Evolutionary conservation across 345 rosid species (phyloP).

Genomic region (Arabis hirsuta): DNA sequence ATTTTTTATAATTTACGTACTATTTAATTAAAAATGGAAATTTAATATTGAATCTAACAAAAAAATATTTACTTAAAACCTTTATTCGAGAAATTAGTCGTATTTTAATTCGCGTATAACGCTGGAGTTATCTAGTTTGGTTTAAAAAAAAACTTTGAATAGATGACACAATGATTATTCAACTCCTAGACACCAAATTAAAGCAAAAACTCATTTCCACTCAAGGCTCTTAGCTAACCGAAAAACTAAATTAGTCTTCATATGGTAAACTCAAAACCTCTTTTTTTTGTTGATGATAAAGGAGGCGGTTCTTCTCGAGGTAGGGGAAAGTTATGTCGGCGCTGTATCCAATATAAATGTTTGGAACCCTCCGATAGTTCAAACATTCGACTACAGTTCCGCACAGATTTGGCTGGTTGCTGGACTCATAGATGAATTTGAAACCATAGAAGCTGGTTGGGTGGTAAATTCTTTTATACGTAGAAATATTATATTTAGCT

Average conservation of each 20-base stretch:
- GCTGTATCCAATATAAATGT: constrained; percentile 52
- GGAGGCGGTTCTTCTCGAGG: constrained; percentile 41
- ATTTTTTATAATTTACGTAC: too few species aligned
- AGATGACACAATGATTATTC: not conserved
- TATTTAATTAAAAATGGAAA: too few species aligned
- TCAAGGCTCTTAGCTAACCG: not conserved
- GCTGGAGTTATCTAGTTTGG: too few species aligned
- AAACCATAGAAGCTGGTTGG: constrained; percentile 63
- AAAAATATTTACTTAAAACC: too few species aligned
- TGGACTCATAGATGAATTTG: constrained; percentile 40
- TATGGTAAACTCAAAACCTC: not conserved
- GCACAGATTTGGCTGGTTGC: constrained; percentile 54
- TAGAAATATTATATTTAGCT: not conserved
- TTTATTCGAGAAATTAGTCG: too few species aligned
- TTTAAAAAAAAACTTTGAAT: not conserved
- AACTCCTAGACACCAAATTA: not conserved
- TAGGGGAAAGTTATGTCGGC: constrained; percentile 49
- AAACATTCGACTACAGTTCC: constrained; percentile 41
- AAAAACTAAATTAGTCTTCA: not conserved
- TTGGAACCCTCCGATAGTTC: constrained; percentile 52
- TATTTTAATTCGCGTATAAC: too few species aligned
- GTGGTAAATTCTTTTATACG: constrained; percentile 25
- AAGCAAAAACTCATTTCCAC: too few species aligned
- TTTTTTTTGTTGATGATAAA: constrained; percentile 28
- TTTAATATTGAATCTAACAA: too few species aligned